phyloP scores from a whole-genome alignment of 75 land plant species.

The Chamaecyparis obtusa region DNA sequence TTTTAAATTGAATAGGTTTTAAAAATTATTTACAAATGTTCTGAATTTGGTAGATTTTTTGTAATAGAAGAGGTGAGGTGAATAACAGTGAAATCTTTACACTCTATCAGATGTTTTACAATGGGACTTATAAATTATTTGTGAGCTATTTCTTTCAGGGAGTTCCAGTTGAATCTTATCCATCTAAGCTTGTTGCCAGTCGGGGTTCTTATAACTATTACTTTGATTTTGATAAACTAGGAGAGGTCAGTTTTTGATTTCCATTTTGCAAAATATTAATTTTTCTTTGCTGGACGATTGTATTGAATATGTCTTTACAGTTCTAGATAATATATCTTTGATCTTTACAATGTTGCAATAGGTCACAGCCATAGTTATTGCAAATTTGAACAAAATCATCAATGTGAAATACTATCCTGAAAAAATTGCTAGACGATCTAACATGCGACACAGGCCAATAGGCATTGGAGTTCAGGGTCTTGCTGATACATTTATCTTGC shows the following conservation, averaged over 20 bases:
- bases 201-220: constrained; percentile 29
- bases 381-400: too few relatives aligned
- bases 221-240: constrained; percentile 47
- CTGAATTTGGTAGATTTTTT: too few relatives aligned
- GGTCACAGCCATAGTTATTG: constrained; percentile 37
- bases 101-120: not conserved
- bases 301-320: not conserved
- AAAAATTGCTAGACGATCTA: too few relatives aligned
- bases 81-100: not conserved
- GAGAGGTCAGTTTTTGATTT: constrained; percentile 18
- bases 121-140: not conserved
- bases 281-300: not conserved
- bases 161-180: constrained; percentile 38
- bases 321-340: not conserved
- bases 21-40: too few relatives aligned
- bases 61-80: constrained; percentile 32
- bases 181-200: constrained; percentile 5
- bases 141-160: constrained; percentile 12
- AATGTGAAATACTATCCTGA: too few relatives aligned
- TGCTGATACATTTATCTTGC: too few relatives aligned
- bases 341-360: constrained; percentile 16
- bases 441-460: too few relatives aligned
- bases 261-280: not conserved
- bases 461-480: too few relatives aligned
- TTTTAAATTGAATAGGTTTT: too few relatives aligned